Evolutionary conservation across 805 yeast species (phyloP).

Genomic region (Alloascoidea africana): DNA sequence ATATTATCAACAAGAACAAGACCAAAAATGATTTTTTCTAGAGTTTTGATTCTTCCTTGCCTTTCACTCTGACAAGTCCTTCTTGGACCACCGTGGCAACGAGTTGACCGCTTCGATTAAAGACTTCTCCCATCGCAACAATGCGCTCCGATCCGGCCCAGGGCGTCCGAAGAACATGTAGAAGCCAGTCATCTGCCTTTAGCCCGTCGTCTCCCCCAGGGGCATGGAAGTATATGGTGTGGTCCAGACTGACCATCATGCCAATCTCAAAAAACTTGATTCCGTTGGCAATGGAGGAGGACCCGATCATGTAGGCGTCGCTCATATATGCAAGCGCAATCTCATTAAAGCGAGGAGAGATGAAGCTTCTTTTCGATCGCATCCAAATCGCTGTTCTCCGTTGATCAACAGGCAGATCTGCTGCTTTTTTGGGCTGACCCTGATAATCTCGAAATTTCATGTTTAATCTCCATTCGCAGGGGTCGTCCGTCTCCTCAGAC

Average conservation of each 20-base stretch:
- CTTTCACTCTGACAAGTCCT: conserved; percentile 26
- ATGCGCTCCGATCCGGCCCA: conserved; percentile 37
- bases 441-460: not conserved
- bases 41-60: conserved; percentile 1
- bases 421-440: not conserved
- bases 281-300: conserved; percentile 5
- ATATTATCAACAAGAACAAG: too few species aligned
- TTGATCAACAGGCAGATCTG: not conserved
- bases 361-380: not conserved
- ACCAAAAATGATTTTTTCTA: conserved; percentile 18
- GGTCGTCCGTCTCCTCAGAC: conserved; percentile 5
- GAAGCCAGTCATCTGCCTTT: conserved; percentile 34
- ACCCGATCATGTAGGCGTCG: conserved; percentile 7
- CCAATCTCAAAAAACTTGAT: conserved; percentile 5
- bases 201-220: conserved; percentile 25
- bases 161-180: conserved; percentile 30
- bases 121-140: conserved; percentile 44
- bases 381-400: not conserved
- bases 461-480: conserved; percentile 1
- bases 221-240: conserved; percentile 49
- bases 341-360: not conserved
- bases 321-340: conserved; percentile 8
- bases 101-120: conserved; percentile 28
- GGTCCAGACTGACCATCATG: conserved; percentile 41
- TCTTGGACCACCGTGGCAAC: conserved; percentile 54